phyloP scores from a whole-genome alignment of 129 eudicot species.

The Apium graveolens region DNA sequence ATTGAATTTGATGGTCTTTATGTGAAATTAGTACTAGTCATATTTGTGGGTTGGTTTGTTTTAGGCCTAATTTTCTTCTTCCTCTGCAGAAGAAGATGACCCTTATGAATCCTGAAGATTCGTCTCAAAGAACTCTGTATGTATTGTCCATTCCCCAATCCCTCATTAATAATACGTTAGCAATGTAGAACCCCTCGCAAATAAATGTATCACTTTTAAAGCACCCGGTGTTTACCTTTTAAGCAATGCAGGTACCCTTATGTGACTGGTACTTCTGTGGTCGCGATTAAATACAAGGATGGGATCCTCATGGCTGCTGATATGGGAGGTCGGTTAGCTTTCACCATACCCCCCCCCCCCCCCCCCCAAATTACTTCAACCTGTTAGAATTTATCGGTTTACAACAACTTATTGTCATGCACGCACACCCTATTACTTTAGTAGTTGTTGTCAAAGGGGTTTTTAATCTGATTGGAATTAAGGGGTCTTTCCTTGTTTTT shows the following conservation, averaged over 20 bases:
- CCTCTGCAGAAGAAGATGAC: not conserved
- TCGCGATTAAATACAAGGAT: constrained; percentile 1
- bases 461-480: not conserved
- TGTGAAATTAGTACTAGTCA: not conserved
- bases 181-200: too few relatives aligned
- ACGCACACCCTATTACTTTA: not conserved
- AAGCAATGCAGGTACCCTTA: not conserved
- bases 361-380: not conserved
- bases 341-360: too few relatives aligned
- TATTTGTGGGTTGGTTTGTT: not conserved
- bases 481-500: not conserved
- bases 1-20: not conserved
- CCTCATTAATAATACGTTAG: not conserved
- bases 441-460: not conserved
- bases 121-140: not conserved
- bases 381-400: not conserved
- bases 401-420: not conserved
- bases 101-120: not conserved
- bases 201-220: too few relatives aligned
- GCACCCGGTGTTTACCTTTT: too few relatives aligned
- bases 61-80: not conserved
- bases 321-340: not conserved
- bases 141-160: not conserved
- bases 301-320: constrained; percentile 2
- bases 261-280: constrained; percentile 3